These are phyloP conservation scores for Geotrichum phurueaensis DNA, from an alignment of 1,139 yeast genomes.

Conservation along the genomic window DNA sequence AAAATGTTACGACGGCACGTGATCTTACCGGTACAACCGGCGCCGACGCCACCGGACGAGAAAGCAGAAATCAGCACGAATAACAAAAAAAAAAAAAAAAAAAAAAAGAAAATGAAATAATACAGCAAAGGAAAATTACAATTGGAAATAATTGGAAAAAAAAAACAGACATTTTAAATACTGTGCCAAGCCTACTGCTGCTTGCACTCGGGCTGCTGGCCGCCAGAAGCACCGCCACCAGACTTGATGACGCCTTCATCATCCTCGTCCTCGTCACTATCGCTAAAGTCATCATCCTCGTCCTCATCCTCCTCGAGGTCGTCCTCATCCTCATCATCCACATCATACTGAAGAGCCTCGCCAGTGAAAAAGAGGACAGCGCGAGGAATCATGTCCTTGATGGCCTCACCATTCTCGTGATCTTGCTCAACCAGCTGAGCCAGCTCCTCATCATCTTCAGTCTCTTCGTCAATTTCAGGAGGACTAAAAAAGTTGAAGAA, in stretches of 20 bases:
- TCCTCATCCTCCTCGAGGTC: conserved; percentile 48
- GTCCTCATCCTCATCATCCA: conserved; percentile 49
- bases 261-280: conserved; percentile 35
- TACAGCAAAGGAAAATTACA: not conserved
- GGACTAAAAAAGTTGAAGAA: conserved; percentile 95
- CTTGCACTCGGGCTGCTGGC: conserved; percentile 12
- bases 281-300: conserved; percentile 40
- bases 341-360: conserved; percentile 62
- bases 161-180: not conserved
- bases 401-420: conserved; percentile 93
- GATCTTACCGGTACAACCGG: not conserved
- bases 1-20: not conserved
- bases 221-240: conserved; percentile 30
- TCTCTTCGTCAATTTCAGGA: conserved; percentile 49
- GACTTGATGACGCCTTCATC: conserved; percentile 8
- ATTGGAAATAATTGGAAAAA: not conserved
- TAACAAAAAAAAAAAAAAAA: not conserved
- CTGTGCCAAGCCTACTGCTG: conserved; percentile 10
- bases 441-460: conserved; percentile 44
- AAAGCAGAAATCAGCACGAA: not conserved
- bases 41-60: not conserved
- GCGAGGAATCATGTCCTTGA: conserved; percentile 93
- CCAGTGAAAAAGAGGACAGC: conserved; percentile 99
- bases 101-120: not conserved
- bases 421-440: conserved; percentile 80